Evolutionary conservation across 192 early-diverging fungal species (phyloP).

Genomic region (Paraglomus occultum): DNA sequence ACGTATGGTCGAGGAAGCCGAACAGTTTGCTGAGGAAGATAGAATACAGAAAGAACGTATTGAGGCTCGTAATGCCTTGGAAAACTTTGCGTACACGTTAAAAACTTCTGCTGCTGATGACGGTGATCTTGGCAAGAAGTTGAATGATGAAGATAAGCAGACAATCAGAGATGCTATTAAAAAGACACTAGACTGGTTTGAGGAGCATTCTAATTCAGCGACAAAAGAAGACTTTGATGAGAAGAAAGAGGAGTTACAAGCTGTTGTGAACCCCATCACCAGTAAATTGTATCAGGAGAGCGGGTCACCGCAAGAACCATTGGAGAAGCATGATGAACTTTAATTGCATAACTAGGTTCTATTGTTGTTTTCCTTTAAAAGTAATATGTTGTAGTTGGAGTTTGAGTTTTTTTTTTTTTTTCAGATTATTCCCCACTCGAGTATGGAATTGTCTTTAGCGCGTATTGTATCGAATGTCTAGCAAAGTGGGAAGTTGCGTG

Average conservation of each 20-base stretch:
- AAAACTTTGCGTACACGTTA: constrained; percentile 89
- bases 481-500: too few relatives aligned
- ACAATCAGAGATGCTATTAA: constrained; percentile 80
- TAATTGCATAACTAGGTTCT: too few relatives aligned
- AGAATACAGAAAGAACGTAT: constrained; percentile 76
- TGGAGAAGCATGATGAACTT: too few relatives aligned
- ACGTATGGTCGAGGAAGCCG: constrained; percentile 95
- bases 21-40: constrained; percentile 92
- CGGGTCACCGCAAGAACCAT: too few relatives aligned
- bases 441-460: too few relatives aligned
- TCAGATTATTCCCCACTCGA: too few relatives aligned
- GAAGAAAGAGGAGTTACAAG: constrained; percentile 92
- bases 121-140: constrained; percentile 80
- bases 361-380: too few relatives aligned
- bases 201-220: constrained; percentile 74
- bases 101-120: constrained; percentile 88
- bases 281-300: constrained; percentile 72
- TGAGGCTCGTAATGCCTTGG: constrained; percentile 86
- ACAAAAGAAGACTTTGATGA: constrained; percentile 98
- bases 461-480: too few relatives aligned
- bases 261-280: constrained; percentile 91
- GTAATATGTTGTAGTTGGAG: too few relatives aligned
- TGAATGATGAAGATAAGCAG: constrained; percentile 88
- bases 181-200: constrained; percentile 69
- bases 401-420: too few relatives aligned